These are phyloP conservation scores for Aspergillus sojae DNA, from an alignment of 2,329 filamentous ascomycete species.

Conservation along the genomic window DNA sequence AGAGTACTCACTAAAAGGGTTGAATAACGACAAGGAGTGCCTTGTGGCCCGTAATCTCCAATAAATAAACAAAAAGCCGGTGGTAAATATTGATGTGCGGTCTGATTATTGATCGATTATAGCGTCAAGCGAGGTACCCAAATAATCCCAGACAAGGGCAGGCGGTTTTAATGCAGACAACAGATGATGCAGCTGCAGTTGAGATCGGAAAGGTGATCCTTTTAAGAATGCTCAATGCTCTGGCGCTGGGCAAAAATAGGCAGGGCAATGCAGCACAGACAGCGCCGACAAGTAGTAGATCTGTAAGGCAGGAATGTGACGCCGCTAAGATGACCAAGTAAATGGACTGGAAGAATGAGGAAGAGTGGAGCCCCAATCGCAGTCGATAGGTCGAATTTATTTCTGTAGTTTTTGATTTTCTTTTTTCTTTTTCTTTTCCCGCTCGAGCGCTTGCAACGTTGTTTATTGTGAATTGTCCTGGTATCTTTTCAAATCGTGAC, in stretches of 20 bases:
- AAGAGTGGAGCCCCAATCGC: slow-evolving; percentile 18
- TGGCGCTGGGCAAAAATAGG: slow-evolving; percentile 18
- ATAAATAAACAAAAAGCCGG: slow-evolving; percentile 13
- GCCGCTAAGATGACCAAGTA: slow-evolving; percentile 21
- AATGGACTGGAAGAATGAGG: slow-evolving; percentile 23
- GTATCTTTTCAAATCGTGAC: slow-evolving; percentile 12
- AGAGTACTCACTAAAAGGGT: slow-evolving; percentile 21
- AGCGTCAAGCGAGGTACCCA: slow-evolving; percentile 24
- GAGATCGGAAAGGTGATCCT: slow-evolving; percentile 41
- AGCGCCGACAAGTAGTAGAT: slow-evolving; percentile 19
- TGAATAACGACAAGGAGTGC: slow-evolving; percentile 15
- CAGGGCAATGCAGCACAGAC: slow-evolving; percentile 22
- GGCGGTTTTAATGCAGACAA: slow-evolving; percentile 27
- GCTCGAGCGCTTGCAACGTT: slow-evolving; percentile 9
- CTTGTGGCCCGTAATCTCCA: slow-evolving; percentile 9
- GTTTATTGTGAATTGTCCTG: slow-evolving; percentile 13
- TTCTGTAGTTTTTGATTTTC: slow-evolving; percentile 12
- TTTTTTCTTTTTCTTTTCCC: slow-evolving; percentile 11
- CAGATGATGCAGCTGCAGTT: slow-evolving; percentile 35
- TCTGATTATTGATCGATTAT: slow-evolving; percentile 20
- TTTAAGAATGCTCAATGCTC: slow-evolving; percentile 35
- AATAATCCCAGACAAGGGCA: slow-evolving; percentile 28
- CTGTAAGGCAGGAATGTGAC: slow-evolving; percentile 33
- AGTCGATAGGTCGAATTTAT: slow-evolving; percentile 23
- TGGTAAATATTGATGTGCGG: slow-evolving; percentile 20